These are phyloP conservation scores for Laguncularia racemosa DNA, from an alignment of 345 rosid species.

Conservation along the genomic window DNA sequence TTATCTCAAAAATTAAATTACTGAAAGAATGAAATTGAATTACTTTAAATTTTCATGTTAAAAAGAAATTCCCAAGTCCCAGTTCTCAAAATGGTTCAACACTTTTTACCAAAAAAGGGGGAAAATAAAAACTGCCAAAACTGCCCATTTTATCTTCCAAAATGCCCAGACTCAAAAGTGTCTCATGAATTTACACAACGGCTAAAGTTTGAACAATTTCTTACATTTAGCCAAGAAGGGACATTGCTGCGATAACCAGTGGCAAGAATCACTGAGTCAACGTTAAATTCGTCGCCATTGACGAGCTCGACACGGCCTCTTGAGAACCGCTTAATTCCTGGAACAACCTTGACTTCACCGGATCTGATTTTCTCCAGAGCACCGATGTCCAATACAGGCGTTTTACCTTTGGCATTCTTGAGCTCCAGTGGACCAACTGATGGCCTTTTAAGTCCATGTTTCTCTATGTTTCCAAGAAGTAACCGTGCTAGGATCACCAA, in stretches of 20 bases:
- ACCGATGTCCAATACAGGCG: slow-evolving; percentile 80
- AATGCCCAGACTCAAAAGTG: not conserved
- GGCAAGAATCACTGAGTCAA: slow-evolving; percentile 78
- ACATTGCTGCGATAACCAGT: slow-evolving; percentile 96
- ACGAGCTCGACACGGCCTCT: slow-evolving; percentile 57
- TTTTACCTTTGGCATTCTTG: slow-evolving; percentile 60
- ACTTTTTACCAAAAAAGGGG: slow-evolving; percentile 1
- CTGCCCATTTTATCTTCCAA: slow-evolving; percentile 2
- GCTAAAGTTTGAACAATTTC: not conserved
- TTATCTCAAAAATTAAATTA: not conserved
- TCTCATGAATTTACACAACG: not conserved
- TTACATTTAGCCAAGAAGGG: slow-evolving; percentile 84
- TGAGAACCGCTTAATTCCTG: slow-evolving; percentile 56
- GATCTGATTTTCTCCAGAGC: slow-evolving; percentile 59
- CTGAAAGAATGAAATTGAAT: too few species aligned
- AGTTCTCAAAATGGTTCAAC: too few species aligned
- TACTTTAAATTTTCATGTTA: too few species aligned
- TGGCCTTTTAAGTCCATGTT: slow-evolving; percentile 67
- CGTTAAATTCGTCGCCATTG: slow-evolving; percentile 44
- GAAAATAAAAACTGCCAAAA: slow-evolving; percentile 14
- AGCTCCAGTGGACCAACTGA: slow-evolving; percentile 54
- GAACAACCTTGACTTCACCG: slow-evolving; percentile 68
- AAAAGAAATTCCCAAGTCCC: too few species aligned
- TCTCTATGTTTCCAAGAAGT: slow-evolving; percentile 48
- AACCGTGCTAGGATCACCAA: slow-evolving; percentile 49